Evolutionary conservation across 2,329 filamentous ascomycete genomes (phyloP).

Genomic region (Xylaria arbuscula): DNA sequence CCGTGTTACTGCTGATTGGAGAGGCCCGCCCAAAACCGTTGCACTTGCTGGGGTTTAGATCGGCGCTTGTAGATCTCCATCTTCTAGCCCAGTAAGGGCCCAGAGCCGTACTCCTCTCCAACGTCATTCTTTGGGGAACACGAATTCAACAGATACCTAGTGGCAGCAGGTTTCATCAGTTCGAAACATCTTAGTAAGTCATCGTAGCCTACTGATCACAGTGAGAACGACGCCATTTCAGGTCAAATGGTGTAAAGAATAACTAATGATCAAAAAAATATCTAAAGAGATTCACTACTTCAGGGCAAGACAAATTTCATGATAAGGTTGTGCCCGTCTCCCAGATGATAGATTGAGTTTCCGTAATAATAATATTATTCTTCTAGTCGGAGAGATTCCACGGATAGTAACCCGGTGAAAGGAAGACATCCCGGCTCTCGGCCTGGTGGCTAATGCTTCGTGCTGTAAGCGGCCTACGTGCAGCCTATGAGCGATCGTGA

Average conservation of each 20-base stretch:
- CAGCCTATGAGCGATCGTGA: background rate
- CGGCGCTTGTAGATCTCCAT: constrained; percentile 18
- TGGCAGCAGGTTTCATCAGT: background rate
- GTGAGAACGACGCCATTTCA: background rate
- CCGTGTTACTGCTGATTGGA: constrained; percentile 21
- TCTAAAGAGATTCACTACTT: background rate
- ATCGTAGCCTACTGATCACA: background rate
- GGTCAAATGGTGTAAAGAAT: background rate
- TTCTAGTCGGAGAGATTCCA: background rate
- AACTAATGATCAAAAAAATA: background rate
- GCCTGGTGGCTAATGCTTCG: background rate
- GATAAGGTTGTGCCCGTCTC: background rate
- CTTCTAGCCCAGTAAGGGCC: constrained; percentile 8
- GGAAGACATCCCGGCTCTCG: background rate
- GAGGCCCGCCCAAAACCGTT: constrained; percentile 26
- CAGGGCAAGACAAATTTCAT: background rate
- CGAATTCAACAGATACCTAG: constrained; percentile 1
- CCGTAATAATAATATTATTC: background rate
- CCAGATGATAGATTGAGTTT: background rate
- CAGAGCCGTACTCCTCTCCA: constrained; percentile 20
- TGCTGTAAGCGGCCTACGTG: background rate
- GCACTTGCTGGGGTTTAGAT: constrained; percentile 18
- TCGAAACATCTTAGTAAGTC: background rate
- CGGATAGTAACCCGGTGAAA: background rate
- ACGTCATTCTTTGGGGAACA: constrained; percentile 33